phyloP scores from a whole-genome alignment of 2,329 filamentous ascomycete genomes.

The Cytospora schulzeri region DNA sequence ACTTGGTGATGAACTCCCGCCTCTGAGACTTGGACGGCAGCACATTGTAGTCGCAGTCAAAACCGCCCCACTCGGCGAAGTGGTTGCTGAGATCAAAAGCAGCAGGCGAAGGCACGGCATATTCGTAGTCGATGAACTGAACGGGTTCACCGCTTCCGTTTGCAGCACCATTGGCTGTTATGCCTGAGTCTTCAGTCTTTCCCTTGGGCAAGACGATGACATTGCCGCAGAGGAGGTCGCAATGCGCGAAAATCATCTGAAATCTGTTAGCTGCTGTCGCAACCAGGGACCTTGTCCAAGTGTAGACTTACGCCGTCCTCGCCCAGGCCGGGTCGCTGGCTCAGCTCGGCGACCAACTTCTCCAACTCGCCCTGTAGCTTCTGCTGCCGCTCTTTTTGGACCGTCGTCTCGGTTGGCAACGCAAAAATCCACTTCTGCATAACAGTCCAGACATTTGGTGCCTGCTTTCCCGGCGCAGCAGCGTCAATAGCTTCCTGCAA shows the following conservation, averaged over 20 bases:
- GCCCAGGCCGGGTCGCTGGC: slow-evolving; percentile 76
- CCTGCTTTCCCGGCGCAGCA: slow-evolving; percentile 66
- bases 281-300: background rate
- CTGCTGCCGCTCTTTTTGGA: slow-evolving; percentile 67
- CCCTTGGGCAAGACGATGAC: slow-evolving; percentile 75
- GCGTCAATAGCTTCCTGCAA: slow-evolving; percentile 48
- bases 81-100: slow-evolving; percentile 98
- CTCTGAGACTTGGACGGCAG: slow-evolving; percentile 79
- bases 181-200: slow-evolving; percentile 26
- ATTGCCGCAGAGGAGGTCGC: slow-evolving; percentile 94
- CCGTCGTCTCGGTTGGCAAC: slow-evolving; percentile 71
- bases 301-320: slow-evolving; percentile 66
- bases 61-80: slow-evolving; percentile 97
- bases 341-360: slow-evolving; percentile 69
- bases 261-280: slow-evolving; percentile 3
- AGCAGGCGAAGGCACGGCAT: slow-evolving; percentile 89
- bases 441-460: slow-evolving; percentile 91
- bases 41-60: slow-evolving; percentile 86
- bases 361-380: slow-evolving; percentile 74
- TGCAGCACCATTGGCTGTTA: slow-evolving; percentile 32
- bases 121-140: slow-evolving; percentile 97
- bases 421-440: slow-evolving; percentile 95
- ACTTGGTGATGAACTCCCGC: slow-evolving; percentile 79
- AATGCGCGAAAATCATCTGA: slow-evolving; percentile 89
- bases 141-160: slow-evolving; percentile 52